A percentile compares a stretch with the other conserved stretches of the same genome.
Conservation (phyloP, 805 yeast genomes). For the Saccharomyces kudriavzevii region DNA sequence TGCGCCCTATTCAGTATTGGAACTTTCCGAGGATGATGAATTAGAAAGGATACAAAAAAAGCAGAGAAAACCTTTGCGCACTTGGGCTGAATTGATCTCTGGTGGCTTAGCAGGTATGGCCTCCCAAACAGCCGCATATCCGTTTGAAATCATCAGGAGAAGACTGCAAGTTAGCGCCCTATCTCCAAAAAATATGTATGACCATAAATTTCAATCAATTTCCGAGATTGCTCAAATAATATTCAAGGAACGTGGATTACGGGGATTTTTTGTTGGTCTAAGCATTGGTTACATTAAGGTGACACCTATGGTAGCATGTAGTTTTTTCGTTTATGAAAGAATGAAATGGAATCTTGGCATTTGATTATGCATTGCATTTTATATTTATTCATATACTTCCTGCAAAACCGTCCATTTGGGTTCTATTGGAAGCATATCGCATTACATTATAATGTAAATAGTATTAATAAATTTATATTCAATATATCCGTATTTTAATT, state of each 20-base stretch:
- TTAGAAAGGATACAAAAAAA: slow-evolving; percentile 10
- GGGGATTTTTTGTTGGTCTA: slow-evolving; percentile 89
- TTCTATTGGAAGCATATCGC: neutral
- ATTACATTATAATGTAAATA: neutral
- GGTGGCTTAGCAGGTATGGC: slow-evolving; percentile 95
- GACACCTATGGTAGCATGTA: slow-evolving; percentile 94
- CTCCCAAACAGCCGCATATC: slow-evolving; percentile 94
- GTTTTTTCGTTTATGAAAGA: slow-evolving; percentile 89
- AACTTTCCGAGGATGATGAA: slow-evolving; percentile 18
- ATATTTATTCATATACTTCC: neutral
- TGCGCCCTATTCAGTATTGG: slow-evolving; percentile 42
- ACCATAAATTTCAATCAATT: slow-evolving; percentile 27
- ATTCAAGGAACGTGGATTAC: slow-evolving; percentile 64
- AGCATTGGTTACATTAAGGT: slow-evolving; percentile 93
- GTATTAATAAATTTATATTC: neutral
- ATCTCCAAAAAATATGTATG: slow-evolving; percentile 45
- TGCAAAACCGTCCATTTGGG: neutral
- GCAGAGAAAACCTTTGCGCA: slow-evolving; percentile 57
- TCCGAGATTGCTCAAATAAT: slow-evolving; percentile 42
- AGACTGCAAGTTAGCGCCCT: slow-evolving; percentile 94
- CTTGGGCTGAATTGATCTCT: slow-evolving; percentile 88
- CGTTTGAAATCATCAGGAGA: slow-evolving; percentile 89
- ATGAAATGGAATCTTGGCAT: slow-evolving; percentile 65
- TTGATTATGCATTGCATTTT: slow-evolving; percentile 17
- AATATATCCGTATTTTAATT: neutral